These are phyloP conservation scores for Rhizopogon vinicolor DNA, from an alignment of 768 basidiomycete genomes.

Conservation along the genomic window DNA sequence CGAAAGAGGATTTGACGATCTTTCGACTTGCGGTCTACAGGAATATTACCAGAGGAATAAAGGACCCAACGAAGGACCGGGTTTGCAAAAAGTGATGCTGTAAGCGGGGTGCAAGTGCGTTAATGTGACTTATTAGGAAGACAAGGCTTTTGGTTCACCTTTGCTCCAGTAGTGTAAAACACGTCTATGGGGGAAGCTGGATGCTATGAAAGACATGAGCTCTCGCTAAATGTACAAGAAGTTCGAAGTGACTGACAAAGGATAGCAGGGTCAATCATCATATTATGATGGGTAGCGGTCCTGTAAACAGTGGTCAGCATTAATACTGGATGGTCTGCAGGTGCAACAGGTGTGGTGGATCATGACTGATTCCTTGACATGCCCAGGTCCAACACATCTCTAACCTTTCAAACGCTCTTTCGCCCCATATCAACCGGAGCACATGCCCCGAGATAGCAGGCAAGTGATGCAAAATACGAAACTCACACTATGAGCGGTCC, in stretches of 20 bases:
- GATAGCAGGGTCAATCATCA: constrained; percentile 87
- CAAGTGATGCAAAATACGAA: not conserved
- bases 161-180: constrained; percentile 95
- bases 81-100: constrained; percentile 77
- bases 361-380: no score
- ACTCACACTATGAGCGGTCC: constrained; percentile 94
- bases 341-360: not conserved
- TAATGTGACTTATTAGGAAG: not conserved
- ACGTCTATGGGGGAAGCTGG: constrained; percentile 75
- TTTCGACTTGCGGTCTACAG: constrained; percentile 92
- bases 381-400: not conserved
- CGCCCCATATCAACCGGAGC: not conserved
- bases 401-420: not conserved
- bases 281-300: constrained; percentile 87
- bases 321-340: not conserved
- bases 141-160: constrained; percentile 34
- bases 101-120: constrained; percentile 7
- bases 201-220: constrained; percentile 42
- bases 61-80: constrained; percentile 71
- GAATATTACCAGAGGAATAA: constrained; percentile 91
- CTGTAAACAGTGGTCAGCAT: constrained; percentile 31
- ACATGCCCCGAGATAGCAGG: not conserved
- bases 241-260: constrained; percentile 51
- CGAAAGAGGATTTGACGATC: constrained; percentile 86
- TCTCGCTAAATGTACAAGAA: constrained; percentile 10